Percentiles rank a stretch among this genome's conserved stretches.
Evolutionary conservation across 176 grass and related monocot genomes (phyloP).

Genomic region (Lolium rigidum): DNA sequence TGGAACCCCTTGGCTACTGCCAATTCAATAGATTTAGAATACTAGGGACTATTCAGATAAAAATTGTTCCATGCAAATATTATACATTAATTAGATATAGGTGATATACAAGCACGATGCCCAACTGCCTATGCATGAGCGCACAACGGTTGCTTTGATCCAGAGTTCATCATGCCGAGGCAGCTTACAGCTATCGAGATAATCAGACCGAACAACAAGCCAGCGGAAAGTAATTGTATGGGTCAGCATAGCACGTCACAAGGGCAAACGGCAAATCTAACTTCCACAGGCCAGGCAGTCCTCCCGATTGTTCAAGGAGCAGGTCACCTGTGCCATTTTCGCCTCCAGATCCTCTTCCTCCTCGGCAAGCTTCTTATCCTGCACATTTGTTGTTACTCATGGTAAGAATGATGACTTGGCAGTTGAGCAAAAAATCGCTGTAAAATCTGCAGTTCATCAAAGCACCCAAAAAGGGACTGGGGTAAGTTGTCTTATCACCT

Average conservation of each 20-base stretch:
- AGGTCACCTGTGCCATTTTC: conserved; percentile 76
- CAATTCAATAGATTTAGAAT: not conserved
- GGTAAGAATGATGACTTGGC: not conserved
- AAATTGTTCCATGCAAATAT: not conserved
- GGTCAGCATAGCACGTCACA: not conserved
- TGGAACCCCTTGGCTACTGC: too few relatives aligned
- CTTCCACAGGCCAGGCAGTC: conserved; percentile 75
- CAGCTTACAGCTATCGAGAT: not conserved
- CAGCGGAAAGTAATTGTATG: not conserved
- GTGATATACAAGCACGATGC: not conserved
- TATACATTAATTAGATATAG: not conserved
- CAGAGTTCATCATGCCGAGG: conserved; percentile 6
- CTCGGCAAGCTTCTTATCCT: conserved; percentile 40
- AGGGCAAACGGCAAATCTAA: conserved; percentile 37
- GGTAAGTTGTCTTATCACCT: conserved; percentile 29
- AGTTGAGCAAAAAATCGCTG: not conserved
- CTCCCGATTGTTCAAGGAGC: conserved; percentile 71
- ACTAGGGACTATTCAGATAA: not conserved
- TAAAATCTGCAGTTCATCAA: not conserved
- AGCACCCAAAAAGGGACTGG: not conserved
- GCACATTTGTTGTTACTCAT: not conserved
- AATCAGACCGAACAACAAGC: not conserved
- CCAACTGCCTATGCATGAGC: not conserved
- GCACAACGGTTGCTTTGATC: not conserved
- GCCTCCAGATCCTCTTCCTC: conserved; percentile 62